Evolutionary conservation across 2,329 filamentous ascomycete species (phyloP), one percentile per base, ranked within the genome.

Genomic region (Epichloe gansuensis): DNA sequence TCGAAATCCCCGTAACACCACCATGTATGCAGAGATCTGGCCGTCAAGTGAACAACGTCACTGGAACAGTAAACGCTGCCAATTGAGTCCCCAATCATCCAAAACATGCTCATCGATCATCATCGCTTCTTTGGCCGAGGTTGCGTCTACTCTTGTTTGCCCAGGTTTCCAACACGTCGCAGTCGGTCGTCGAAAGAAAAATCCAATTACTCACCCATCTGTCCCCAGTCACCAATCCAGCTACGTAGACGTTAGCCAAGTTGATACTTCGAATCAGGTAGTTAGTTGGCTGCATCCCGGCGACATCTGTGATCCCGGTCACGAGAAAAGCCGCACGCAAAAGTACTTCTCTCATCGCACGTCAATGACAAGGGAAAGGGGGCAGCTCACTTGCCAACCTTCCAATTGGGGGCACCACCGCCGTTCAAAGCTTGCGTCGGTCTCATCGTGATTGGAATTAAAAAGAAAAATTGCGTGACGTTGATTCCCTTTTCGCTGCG

Each of bases 221-320:
- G 73, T 64, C 87, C 87, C 85, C 86, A 91, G 69, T 72, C 72
- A 61, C 87, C 87, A 55, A 91, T 72, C 70, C 75, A 90, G 68
- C 87, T 91, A 62, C 60, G 57, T 21, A 38, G 5, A 21, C 44
- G 56, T 69, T 57, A 68, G 67, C 56, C 3, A 47, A 28, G 31
- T 31, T 2, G 12, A 5, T 21, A 23, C 9, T 21, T 25, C 37
- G 25, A n/a, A 21, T 21, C 21, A 37, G 35, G 23, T 28, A 31
- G 28, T 31, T 28, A 31, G 28, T 31, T 39, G 7, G 39, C 17
- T 28, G 42, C 4, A 44, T 43, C 17, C 2, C 12, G 17, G 39
- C 17, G 17, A 43, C 12, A 44, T 28, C 5, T 35, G 15, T 21
- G 23, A 5, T 38, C 11, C 28, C 21, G 34, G 41, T 41, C 46